Base-by-base conservation (phyloP, 202 grass and related monocot species). In the Saccharum hybrid region DNA sequence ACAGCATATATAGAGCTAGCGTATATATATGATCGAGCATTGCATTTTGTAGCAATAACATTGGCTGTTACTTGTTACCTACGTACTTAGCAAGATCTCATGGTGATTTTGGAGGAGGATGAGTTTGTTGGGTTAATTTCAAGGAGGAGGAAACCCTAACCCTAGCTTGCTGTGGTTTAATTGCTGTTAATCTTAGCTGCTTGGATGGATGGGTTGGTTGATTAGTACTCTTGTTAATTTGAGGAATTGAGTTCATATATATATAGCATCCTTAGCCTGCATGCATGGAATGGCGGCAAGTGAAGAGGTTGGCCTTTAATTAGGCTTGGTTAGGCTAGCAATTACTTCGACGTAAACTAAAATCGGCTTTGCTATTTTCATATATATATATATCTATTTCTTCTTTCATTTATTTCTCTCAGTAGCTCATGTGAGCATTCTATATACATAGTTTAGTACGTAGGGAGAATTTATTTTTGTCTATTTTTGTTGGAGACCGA, bases 101-200 rank as follows among this genome's bases (percentile, higher is more conserved):
- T 90, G 68, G 70, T 76, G 52, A 51, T 84, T 87, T 90, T 87
- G 46, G 48, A 88, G 45, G 64, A 83, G 65, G 63, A 80, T 64
- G 30, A 41, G 8, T 71, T 71, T 33, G 45, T 66, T 76, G 37
- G 54, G 45, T 71, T 61, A 43, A 71, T 68, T 62, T 63, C 45
- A 72, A 67, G 80, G 57, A 83, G 66, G 78, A 87, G 66, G 78
- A 87, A 90, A 80, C 82, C 85, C 88, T 90, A 90, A 93, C 85
- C 82, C 85, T 88, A 88, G 90, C 81, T 82, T 81, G 63, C 42
- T 71, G 15, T 67, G 66, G 51, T 23, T 79, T 77, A 73, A 59
- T 83, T 45, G 83, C 9, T 72, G 83, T 76, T 85, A 56, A 81
- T 85, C 38, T 46, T 83, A 72, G 67, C 31, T 85, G 79, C 22